Evolutionary conservation across 768 basidiomycete genomes (phyloP), one percentile per base, ranked within the genome.

Genomic region (Boletus pseudopeckii): DNA sequence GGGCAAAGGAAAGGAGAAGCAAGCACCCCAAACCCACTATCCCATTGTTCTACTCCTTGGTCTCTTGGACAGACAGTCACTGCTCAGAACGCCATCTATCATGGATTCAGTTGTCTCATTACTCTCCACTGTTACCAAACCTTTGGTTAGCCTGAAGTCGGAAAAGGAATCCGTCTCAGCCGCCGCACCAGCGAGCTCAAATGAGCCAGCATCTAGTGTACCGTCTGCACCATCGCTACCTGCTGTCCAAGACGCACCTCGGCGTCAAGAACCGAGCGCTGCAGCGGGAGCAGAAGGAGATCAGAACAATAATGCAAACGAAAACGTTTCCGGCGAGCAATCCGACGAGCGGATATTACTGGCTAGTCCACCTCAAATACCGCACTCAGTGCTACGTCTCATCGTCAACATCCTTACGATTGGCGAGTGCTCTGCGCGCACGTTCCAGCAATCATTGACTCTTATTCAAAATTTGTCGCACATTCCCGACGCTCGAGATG

Each of bases 351-450:
- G 76, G 52, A 66, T 75, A n/a, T 68, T 90, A 14, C 73, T 92
- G 14, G 77, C 85, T 11, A 82, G 79, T 48, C 85, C 90, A 17
- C 97, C 97, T 13, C 85, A 87, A 58, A 86, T 98, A 54, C 92
- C 95, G 7, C 83, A 89, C 48, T 69, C 83, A 4, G 85, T 90
- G n/a, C 78, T 98, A 24, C 86, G 90, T 36, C 81, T 94, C 36
- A 92, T 98, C 55, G 93, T 97, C 67, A 98, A 98, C 70, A 93
- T 98, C 61, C 77, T 99, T 57, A 98, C 97, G n/a, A 80, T 88
- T 18, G 97, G 97, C 41, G 97, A 99, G 75, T 98, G 96, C 66
- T 93, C 94, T 22, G 90, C 88, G 40, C 81, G 89, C 32, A 97
- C 95, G n/a, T 99, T 99, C 81, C 88, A 93, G 61, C 86, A 94